Percentiles rank a stretch among this genome's conserved stretches.
phyloP scores from a whole-genome alignment of 164 flowering plant genomes.

The Aristolochia fimbriata region DNA sequence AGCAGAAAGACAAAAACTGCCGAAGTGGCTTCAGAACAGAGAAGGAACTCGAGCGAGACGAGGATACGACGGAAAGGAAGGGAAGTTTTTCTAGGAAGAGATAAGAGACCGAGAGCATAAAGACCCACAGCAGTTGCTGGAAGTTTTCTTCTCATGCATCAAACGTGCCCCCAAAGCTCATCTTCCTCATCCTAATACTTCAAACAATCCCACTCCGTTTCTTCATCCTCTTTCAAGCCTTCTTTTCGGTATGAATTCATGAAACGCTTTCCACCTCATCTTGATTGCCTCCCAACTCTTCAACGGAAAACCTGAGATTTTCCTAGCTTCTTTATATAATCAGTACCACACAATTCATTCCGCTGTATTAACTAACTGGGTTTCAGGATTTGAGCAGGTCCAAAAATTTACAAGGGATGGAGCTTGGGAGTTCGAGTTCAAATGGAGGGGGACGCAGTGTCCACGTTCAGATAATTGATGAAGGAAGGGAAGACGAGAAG shows the following conservation, averaged over 20 bases:
- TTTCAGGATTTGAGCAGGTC: not conserved
- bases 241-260: not conserved
- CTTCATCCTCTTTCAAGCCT: not conserved
- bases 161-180: constrained; percentile 41
- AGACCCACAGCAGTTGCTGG: constrained; percentile 10
- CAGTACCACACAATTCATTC: not conserved
- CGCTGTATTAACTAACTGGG: not conserved
- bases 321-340: too few species aligned
- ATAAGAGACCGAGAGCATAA: not conserved
- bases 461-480: constrained; percentile 23
- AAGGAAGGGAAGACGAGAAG: constrained; percentile 9
- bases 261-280: not conserved
- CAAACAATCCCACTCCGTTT: not conserved
- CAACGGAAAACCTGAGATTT: too few species aligned
- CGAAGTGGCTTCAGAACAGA: too few species aligned
- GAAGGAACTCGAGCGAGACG: too few species aligned
- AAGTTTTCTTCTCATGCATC: constrained; percentile 24
- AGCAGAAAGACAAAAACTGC: too few species aligned
- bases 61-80: too few species aligned
- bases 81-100: too few species aligned
- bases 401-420: constrained; percentile 8
- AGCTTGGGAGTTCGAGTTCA: constrained; percentile 2
- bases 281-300: too few species aligned
- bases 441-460: constrained; percentile 18
- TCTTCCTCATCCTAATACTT: constrained; percentile 2